Base-by-base conservation (phyloP, 2,329 filamentous ascomycete genomes). In the Aciculosporium take region DNA sequence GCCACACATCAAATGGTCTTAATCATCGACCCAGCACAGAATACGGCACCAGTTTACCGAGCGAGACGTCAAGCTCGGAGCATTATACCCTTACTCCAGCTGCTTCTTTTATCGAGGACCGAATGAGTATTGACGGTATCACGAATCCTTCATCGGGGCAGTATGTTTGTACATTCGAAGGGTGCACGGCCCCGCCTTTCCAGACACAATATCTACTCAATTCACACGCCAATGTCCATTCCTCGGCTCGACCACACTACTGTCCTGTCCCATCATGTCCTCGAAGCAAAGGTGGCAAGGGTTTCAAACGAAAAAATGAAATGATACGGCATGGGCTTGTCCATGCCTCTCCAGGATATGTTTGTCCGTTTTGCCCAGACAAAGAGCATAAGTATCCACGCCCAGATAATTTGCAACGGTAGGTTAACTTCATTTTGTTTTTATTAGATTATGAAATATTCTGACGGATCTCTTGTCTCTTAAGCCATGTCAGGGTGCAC, bases 351-450 rank as follows among this genome's bases (percentile, higher is more conserved):
- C 91, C 91, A 1, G 89, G 89, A 45, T 98, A 96, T 54, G 79
- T 94, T 24, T 98, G 91, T 59, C 91, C 91, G 0, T 96, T 95
- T 56, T 98, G 91, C 59, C 84, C 86, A 1, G 87, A 94, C 54
- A 74, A 87, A 49, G 87, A 95, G 57, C 89, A 95, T 60, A 88
- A 83, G 56, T 96, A 96, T 58, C 91, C 91, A 5, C 72, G 91
- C 51, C 91, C 91, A 27, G 91, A 98, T 59, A 96, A 96, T 67
- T 66, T 98, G 42, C 89, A 95, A 66, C 79, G 89, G 85, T 93
- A 69, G 49, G 72, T 58, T 39, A 33, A 12, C 17, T 32, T 23
- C n/a, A n/a, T n/a, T n/a, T n/a, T 15, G 4, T 18, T 17, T 30
- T 27, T 21, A 7, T 13, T 27, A 17, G 24, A 34, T 27, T 7